These are phyloP conservation scores for Fraxinus baroniana DNA, from an alignment of 305 asterid species.

Conservation along the genomic window DNA sequence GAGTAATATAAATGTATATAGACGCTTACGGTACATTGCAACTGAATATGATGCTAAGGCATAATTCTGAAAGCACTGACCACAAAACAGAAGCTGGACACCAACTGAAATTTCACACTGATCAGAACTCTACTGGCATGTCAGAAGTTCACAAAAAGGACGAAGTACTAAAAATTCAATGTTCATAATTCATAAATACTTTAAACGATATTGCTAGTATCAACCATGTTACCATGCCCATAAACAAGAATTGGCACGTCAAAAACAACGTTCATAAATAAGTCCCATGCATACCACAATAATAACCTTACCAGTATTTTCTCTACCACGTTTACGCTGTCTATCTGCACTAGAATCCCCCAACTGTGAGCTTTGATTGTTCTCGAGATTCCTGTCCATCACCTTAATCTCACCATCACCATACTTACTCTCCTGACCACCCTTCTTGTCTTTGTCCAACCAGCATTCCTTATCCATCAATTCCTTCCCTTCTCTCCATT, in stretches of 20 bases:
- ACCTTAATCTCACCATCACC: conserved; percentile 47
- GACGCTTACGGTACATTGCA: neutral
- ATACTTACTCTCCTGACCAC: conserved; percentile 51
- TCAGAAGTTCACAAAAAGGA: neutral
- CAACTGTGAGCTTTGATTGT: conserved; percentile 50
- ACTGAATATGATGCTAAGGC: neutral
- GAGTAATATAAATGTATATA: neutral
- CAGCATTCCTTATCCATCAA: conserved; percentile 69
- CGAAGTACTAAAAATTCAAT: neutral
- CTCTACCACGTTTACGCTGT: conserved; percentile 64
- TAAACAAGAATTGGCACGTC: conserved; percentile 9
- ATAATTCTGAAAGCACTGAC: neutral
- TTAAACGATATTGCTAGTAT: conserved; percentile 1
- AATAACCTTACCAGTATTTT: conserved; percentile 71
- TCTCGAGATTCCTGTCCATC: conserved; percentile 42
- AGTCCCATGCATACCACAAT: conserved; percentile 27
- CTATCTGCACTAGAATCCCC: conserved; percentile 59
- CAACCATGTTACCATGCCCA: neutral
- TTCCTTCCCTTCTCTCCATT: conserved; percentile 72
- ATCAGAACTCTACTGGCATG: neutral
- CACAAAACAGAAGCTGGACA: neutral
- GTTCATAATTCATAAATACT: neutral
- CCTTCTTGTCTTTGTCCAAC: conserved; percentile 70
- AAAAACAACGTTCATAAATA: neutral
- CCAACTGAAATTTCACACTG: neutral